Evolutionary conservation across 257 asterid genomes (phyloP).

Genomic region (Petunia secreta): DNA sequence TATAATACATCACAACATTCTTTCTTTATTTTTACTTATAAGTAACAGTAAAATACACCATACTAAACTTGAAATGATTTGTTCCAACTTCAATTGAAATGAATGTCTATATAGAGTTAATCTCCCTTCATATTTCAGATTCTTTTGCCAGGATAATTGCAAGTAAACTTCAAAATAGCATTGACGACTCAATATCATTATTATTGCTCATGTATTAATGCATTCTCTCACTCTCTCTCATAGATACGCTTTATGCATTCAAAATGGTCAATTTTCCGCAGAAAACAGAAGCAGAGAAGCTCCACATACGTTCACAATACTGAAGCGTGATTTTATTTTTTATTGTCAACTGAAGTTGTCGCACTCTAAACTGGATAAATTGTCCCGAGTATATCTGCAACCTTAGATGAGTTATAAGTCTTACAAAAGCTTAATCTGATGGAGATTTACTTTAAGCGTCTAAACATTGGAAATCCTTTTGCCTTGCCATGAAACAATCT

Average conservation of each 20-base stretch:
- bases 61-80: not conserved
- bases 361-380: not conserved
- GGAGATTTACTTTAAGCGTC: slow-evolving; percentile 12
- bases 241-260: slow-evolving; percentile 11
- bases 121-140: not conserved
- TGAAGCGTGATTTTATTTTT: not conserved
- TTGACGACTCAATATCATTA: not conserved
- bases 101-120: slow-evolving; percentile 15
- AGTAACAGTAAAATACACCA: no score
- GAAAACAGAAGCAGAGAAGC: not conserved
- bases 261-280: not conserved
- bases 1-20: slow-evolving; percentile 7
- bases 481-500: not conserved
- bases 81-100: not conserved
- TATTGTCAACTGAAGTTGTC: not conserved
- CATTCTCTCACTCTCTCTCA: slow-evolving; percentile 12
- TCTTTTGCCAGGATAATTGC: slow-evolving; percentile 23
- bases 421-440: slow-evolving; percentile 12
- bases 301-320: not conserved
- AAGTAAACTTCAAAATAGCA: slow-evolving; percentile 1
- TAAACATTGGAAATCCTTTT: not conserved
- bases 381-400: not conserved
- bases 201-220: not conserved
- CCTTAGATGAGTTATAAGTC: slow-evolving; percentile 7
- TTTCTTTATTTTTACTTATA: no score